Base-by-base conservation (phyloP, 2,329 filamentous ascomycete species). In the Fusarium hostae region DNA sequence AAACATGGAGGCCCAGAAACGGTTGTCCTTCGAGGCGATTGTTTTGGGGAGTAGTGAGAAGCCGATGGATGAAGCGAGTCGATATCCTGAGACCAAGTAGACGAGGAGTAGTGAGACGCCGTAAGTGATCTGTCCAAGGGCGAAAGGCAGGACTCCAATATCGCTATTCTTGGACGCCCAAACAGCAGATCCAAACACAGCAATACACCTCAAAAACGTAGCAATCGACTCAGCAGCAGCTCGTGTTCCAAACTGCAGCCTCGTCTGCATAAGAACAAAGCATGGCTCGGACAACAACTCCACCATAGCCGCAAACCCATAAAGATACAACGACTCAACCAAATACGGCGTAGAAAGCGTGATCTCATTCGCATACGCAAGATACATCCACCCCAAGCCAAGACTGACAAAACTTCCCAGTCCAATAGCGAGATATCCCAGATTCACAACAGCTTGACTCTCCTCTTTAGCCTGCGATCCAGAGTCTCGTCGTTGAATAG, bases 251-350 rank as follows among this genome's bases (percentile, higher is more conserved):
- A 97, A 97, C 30, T 92, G 86, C 73, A 97, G 88, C 52, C 91
- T 90, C 70, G 93, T 91, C 81, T 98, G 95, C 70, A 95, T 90
- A 37, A 97, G 89, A 2, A 95, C 93, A 80, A 98, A 99, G 58
- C 91, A 92, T 0, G 96, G 96, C 82, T 99, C 96, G 2, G 92
- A 91, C 3, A 94, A 81, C 18, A 99, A 86, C 82, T 99, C 96
- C 6, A 97, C 77, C 60, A 91, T 76, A 37, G 89, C 84, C 2
- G 89, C 87, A 8, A 86, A 9, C 22, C 84, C 87, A 78, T 91
- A 91, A 4, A 91, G 75, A 63, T 83, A 74, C 18, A 91, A 79
- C 0, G 87, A 84, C 7, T 81, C 75, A 32, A 78, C 77, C 65
- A 97, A 89, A 75, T 91, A 91, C 0, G 92, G 90, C 2, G 90